These are phyloP conservation scores for Chytriomyces sp. DNA, from an alignment of 192 early-diverging fungal species.

Conservation along the genomic window DNA sequence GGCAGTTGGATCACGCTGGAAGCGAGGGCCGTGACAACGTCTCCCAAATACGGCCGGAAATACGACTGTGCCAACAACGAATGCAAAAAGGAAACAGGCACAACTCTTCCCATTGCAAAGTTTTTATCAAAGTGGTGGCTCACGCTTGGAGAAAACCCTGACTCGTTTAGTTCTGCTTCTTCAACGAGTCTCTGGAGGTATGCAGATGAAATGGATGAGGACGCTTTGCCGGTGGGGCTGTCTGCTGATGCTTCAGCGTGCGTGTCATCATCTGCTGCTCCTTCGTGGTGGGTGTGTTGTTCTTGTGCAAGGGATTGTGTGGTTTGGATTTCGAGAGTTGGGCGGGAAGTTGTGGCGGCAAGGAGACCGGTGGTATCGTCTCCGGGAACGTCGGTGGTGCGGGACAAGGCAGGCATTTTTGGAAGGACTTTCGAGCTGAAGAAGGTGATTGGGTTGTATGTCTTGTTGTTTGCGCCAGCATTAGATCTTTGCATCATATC, in stretches of 20 bases:
- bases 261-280: not conserved
- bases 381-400: not conserved
- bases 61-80: slow-evolving; percentile 57
- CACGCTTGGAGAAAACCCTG: slow-evolving; percentile 51
- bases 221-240: slow-evolving; percentile 16
- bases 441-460: not conserved
- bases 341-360: not conserved
- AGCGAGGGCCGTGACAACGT: slow-evolving; percentile 46
- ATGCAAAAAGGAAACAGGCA: slow-evolving; percentile 53
- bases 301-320: not conserved
- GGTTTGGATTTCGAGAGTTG: not conserved
- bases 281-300: too few relatives aligned
- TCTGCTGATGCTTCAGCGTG: not conserved
- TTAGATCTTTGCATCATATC: not conserved
- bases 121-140: slow-evolving; percentile 57
- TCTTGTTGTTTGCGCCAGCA: not conserved
- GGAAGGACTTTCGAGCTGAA: not conserved
- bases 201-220: slow-evolving; percentile 44
- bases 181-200: slow-evolving; percentile 52
- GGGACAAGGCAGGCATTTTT: not conserved
- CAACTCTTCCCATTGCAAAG: slow-evolving; percentile 57
- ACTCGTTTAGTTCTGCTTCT: slow-evolving; percentile 53
- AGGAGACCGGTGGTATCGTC: not conserved
- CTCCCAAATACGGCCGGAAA: slow-evolving; percentile 56
- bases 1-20: slow-evolving; percentile 29